Evolutionary conservation across 495 filamentous ascomycete species (phyloP), one percentile per base, ranked within the genome.

Genomic region (Daldinia decipiens): DNA sequence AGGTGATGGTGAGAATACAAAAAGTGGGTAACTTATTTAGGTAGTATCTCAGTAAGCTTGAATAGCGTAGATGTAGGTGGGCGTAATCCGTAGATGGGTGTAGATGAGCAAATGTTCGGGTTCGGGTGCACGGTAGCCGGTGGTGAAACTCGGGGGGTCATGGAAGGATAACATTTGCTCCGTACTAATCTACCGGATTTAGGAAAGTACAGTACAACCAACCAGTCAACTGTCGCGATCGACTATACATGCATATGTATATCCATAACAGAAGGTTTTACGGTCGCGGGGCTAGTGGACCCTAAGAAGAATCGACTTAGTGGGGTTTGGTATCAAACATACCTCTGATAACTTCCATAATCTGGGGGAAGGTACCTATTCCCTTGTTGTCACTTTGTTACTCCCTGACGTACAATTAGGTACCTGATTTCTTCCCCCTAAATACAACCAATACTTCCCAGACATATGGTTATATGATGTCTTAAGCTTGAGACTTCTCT

Each of bases 271-370:
- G 24, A 47, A 47, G 43, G 21, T 21, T 47, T 47, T 47, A 31
- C 15, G 36, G 58, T 38, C 52, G 68, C 68, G 62, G 68, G 62
- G 68, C 56, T 58, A 17, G 68, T 34, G 68, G 68, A 3, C 3
- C 19, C 43, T 4, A 62, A 57, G n/a, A 40, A 17, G 56, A 56
- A 17, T 31, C 15, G 9, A 21, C 29, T 36, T 21, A 56, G 53
- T 36, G 53, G 53, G 53, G 53, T 31, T 53, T 31, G 15, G 50
- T 53, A 21, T 38, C 19, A 40, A 62, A 29, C 19, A 40, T 54
- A 29, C 15, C 26, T 53, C 50, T 31, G 50, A 26, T 53, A 40
- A 59, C 13, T 59, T 40, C 55, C 19, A 12, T 36, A 59, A 59
- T 21, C 55, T 58, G 55, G 55, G 55, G 55, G 17, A 58, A 21